Evolutionary conservation across 108 stramenopile species (phyloP).

Genomic region (Skeletonema grethae): DNA sequence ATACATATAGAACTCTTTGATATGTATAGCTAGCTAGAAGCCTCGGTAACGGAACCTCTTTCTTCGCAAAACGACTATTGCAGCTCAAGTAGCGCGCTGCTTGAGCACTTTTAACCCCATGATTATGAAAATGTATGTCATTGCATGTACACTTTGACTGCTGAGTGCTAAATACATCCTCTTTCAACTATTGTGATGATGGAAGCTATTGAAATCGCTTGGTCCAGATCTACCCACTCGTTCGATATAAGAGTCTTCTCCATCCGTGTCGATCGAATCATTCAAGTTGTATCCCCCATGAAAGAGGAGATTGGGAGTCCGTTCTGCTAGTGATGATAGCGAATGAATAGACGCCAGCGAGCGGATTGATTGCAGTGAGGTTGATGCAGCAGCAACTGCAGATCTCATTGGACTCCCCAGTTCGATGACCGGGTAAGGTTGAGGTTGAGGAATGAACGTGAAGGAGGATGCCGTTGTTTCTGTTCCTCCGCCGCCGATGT

Average conservation of each 20-base stretch:
- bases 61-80: background rate
- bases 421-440: background rate
- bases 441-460: background rate
- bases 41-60: background rate
- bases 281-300: slow-evolving; percentile 12
- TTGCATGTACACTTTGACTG: background rate
- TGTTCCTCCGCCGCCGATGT: background rate
- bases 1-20: background rate
- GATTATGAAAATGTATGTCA: background rate
- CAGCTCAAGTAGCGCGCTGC: background rate
- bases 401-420: slow-evolving; percentile 26
- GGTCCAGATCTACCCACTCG: slow-evolving; percentile 8
- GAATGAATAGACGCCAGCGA: slow-evolving; percentile 41
- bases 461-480: background rate
- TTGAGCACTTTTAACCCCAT: background rate
- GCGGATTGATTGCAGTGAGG: slow-evolving; percentile 39
- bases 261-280: slow-evolving; percentile 9
- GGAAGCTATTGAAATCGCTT: background rate
- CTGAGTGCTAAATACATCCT: background rate
- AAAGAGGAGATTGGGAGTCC: slow-evolving; percentile 36
- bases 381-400: slow-evolving; percentile 42
- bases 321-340: slow-evolving; percentile 22
- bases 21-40: background rate
- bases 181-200: slow-evolving; percentile 3
- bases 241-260: slow-evolving; percentile 39